A percentile compares a stretch with the other conserved stretches of the same genome.
Evolutionary conservation across 208 protist species (phyloP).

Genomic region (Borovskyia barvae): DNA sequence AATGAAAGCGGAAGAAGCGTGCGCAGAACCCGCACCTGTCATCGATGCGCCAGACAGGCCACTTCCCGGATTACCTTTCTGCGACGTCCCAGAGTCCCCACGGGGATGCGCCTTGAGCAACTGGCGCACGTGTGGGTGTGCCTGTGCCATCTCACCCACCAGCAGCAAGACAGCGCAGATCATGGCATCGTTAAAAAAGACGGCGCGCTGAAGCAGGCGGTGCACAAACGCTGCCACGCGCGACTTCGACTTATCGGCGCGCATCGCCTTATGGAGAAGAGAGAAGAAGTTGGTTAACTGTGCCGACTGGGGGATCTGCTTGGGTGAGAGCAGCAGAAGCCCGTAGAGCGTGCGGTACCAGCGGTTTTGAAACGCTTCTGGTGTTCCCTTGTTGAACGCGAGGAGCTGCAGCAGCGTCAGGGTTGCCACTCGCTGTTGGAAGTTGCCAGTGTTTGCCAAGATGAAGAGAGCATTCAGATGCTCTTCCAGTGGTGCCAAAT

Average conservation of each 20-base stretch:
- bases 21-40: neutral
- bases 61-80: neutral
- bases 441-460: constrained; percentile 84
- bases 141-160: constrained; percentile 80
- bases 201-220: constrained; percentile 81
- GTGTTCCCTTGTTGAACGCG: constrained; percentile 64
- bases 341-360: constrained; percentile 92
- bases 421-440: constrained; percentile 85
- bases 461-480: constrained; percentile 90
- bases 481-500: constrained; percentile 75
- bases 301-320: constrained; percentile 83
- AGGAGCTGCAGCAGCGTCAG: constrained; percentile 87
- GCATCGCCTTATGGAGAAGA: constrained; percentile 87
- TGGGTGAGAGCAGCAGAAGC: constrained; percentile 84
- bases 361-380: constrained; percentile 67
- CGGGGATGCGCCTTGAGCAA: constrained; percentile 9
- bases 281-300: constrained; percentile 91
- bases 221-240: constrained; percentile 89
- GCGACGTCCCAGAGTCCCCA: neutral
- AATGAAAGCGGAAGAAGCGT: neutral
- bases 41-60: neutral
- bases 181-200: constrained; percentile 86
- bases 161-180: constrained; percentile 88
- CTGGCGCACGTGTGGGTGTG: constrained; percentile 49
- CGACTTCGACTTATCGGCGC: constrained; percentile 76